Base-by-base conservation (phyloP, 2,329 filamentous ascomycete species). In the Coleophoma cylindrospora region DNA sequence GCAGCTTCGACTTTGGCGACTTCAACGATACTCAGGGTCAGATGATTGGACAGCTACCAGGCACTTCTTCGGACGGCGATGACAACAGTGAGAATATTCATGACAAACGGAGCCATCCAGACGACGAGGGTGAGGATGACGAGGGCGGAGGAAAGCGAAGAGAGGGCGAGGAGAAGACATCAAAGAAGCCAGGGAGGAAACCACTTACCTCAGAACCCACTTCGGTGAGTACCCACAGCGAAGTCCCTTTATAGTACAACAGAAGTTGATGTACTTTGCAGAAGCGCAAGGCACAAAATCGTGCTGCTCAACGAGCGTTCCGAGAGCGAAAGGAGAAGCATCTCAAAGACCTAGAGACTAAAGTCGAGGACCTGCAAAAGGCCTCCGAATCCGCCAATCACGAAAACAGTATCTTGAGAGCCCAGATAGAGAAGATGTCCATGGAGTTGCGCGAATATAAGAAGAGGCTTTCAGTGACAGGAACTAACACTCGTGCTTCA, bases 171-270 rank as follows among this genome's bases (percentile, higher is more conserved):
- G 89, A 91, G 41, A 96, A 94, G 71, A 77, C 85, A 40, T 83
- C 89, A 21, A 97, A 97, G 81, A 99, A 97, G 73, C 92, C 94
- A 4, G 94, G 94, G 46, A 83, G 94, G 56, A 99, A 99, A 76
- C 94, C 92, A 17, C 76, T 97, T 62, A 97, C 90, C 44, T 95
- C 89, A 19, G 94, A 97, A 69, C 94, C 94, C 21, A 97, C 89
- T 60, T 94, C 91, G 59, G 92, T 97, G 84, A 75, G 91, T 82
- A 44, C 50, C 50, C 41, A 17, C 49, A 48, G 32, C 33, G 17
- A 48, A 22, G 55, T 64, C 68, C 60, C 58, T 37, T 33, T 45
- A 57, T 45, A 57, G 22, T 50, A 45, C 43, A 53, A 49, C 44
- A 47, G 52, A 33, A 41, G 47, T 56, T 62, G 48, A 63, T 53